A percentile compares a stretch with the other conserved stretches of the same genome.
These are phyloP conservation scores for Alternaria sp. DNA, from an alignment of 2,329 filamentous ascomycete species.

Conservation along the genomic window DNA sequence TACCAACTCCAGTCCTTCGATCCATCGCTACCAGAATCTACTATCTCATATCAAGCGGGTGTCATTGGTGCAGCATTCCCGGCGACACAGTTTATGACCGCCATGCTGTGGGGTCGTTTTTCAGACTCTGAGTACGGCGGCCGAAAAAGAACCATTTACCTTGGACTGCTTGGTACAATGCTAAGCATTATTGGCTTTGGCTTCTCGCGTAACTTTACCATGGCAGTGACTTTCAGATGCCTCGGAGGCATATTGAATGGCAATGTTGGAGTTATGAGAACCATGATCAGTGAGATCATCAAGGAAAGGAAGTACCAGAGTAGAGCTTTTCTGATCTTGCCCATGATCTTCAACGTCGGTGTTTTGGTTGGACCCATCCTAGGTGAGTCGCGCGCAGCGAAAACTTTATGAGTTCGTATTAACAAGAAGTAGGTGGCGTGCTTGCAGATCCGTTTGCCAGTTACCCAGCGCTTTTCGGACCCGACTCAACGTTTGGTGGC, in stretches of 20 bases:
- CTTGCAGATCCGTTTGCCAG: slow-evolving; percentile 71
- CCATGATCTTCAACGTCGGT: slow-evolving; percentile 73
- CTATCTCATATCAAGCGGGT: slow-evolving; percentile 79
- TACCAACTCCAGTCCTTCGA: slow-evolving; percentile 87
- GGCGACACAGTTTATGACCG: slow-evolving; percentile 81
- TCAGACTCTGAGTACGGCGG: slow-evolving; percentile 69
- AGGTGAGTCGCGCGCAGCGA: slow-evolving; percentile 25
- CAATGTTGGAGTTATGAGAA: slow-evolving; percentile 77
- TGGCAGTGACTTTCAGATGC: slow-evolving; percentile 70
- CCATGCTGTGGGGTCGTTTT: slow-evolving; percentile 81
- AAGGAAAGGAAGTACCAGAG: slow-evolving; percentile 70
- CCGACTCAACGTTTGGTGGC: slow-evolving; percentile 64
- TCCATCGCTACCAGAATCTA: slow-evolving; percentile 63
- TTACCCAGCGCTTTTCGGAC: slow-evolving; percentile 70
- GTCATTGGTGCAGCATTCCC: slow-evolving; percentile 82
- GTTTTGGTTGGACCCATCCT: slow-evolving; percentile 57
- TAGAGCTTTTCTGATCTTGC: slow-evolving; percentile 66
- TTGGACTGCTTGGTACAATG: slow-evolving; percentile 76
- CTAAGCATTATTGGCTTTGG: slow-evolving; percentile 74
- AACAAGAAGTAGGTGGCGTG: slow-evolving; percentile 65
- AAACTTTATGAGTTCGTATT: slow-evolving; percentile 1
- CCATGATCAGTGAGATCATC: slow-evolving; percentile 76
- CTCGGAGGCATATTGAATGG: slow-evolving; percentile 75
- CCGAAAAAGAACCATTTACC: slow-evolving; percentile 78
- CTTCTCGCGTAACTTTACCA: slow-evolving; percentile 68